Conservation (phyloP, 169 alveolate genomes). For the Eimeria acervulina region DNA sequence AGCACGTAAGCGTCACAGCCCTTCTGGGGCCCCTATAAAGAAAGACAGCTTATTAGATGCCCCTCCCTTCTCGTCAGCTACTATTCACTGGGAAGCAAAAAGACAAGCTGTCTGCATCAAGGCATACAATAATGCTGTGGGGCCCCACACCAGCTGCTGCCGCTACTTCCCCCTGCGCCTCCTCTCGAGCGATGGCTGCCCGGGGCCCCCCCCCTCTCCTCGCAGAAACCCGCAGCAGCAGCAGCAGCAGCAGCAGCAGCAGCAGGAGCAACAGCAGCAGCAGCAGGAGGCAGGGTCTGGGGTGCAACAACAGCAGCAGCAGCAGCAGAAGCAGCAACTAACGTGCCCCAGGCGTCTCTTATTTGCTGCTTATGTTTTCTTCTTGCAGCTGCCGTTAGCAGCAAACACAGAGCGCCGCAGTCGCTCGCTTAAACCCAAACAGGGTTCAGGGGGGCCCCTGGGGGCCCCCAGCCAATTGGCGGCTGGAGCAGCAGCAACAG, state of each 20-base stretch:
- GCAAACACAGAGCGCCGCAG: not conserved
- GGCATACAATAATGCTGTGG: not conserved
- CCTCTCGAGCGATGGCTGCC: not conserved
- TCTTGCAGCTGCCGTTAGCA: slow-evolving; percentile 37
- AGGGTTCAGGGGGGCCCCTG: not conserved
- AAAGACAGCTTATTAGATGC: slow-evolving; percentile 24
- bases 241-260: not conserved
- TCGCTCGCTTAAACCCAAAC: not conserved
- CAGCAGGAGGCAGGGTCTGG: no score
- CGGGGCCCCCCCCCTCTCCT: not conserved
- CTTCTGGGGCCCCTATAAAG: not conserved
- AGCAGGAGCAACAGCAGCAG: not conserved
- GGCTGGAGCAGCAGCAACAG: slow-evolving; percentile 1
- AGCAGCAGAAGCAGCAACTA: not conserved
- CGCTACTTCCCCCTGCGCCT: slow-evolving; percentile 47
- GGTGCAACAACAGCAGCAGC: not conserved
- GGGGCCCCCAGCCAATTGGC: not conserved
- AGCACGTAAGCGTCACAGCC: not conserved
- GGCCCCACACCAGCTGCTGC: slow-evolving; percentile 28
- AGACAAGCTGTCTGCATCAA: slow-evolving; percentile 35
- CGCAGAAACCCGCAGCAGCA: not conserved
- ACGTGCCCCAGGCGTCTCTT: slow-evolving; percentile 6
- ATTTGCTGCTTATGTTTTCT: slow-evolving; percentile 35
- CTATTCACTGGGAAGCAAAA: slow-evolving; percentile 23
- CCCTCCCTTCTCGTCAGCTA: slow-evolving; percentile 8